These are phyloP conservation scores for Coprinopsis cinerea DNA, from an alignment of 768 basidiomycete species.

Conservation along the genomic window DNA sequence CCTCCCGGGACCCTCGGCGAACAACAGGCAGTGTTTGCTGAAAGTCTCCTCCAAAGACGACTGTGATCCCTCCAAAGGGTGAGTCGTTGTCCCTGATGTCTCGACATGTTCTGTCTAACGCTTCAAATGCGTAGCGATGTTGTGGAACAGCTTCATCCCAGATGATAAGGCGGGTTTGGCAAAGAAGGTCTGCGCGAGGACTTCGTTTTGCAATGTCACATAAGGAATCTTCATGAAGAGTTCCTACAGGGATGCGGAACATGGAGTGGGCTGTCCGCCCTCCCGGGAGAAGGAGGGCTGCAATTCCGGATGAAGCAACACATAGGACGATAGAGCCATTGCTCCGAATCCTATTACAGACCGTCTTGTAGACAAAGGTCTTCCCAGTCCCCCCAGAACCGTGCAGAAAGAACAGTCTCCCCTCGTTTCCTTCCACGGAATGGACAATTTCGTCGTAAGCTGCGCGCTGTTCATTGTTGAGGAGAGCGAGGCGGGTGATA, in stretches of 20 bases:
- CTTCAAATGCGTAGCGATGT: constrained; percentile 30
- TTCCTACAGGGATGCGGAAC: constrained; percentile 42
- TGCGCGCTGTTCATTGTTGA: constrained; percentile 23
- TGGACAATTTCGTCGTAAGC: constrained; percentile 24
- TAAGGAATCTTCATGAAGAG: constrained; percentile 13
- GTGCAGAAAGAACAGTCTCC: constrained; percentile 31
- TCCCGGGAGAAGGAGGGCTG: constrained; percentile 32
- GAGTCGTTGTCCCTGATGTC: constrained; percentile 22
- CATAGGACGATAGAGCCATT: constrained; percentile 33
- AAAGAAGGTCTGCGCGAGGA: constrained; percentile 15
- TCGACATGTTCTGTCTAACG: constrained; percentile 31
- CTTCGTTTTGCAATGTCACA: constrained; percentile 31
- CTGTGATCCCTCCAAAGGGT: constrained; percentile 37
- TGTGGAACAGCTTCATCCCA: constrained; percentile 41
- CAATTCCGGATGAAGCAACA: constrained; percentile 48
- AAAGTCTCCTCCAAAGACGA: constrained; percentile 47
- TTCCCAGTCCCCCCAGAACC: constrained; percentile 41
- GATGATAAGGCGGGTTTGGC: constrained; percentile 24
- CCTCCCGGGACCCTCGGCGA: constrained; percentile 26
- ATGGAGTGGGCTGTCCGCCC: constrained; percentile 42
- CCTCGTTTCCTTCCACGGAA: constrained; percentile 17
- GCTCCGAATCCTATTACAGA: constrained; percentile 23
- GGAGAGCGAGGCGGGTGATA: not conserved
- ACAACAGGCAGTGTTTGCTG: constrained; percentile 43
- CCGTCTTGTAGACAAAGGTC: constrained; percentile 35